phyloP scores from a whole-genome alignment of 139 green algal genomes.

The Chlorella sp. region DNA sequence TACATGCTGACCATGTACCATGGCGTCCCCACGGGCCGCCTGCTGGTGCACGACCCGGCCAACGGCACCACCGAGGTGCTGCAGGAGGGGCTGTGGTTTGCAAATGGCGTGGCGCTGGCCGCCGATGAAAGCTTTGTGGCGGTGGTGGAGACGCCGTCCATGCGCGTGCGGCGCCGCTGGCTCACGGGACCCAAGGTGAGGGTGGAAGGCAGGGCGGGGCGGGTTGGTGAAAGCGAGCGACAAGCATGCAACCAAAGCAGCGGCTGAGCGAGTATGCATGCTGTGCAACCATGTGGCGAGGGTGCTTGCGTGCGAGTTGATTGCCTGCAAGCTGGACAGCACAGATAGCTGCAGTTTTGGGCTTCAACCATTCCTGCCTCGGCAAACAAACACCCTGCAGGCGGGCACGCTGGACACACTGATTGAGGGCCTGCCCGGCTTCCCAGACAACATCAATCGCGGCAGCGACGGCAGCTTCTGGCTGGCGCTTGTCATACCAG shows the following conservation, averaged over 20 bases:
- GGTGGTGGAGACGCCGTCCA: constrained; percentile 44
- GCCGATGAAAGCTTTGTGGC: constrained; percentile 42
- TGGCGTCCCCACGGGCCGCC: constrained; percentile 47
- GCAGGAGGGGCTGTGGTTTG: constrained; percentile 46
- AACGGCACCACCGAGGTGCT: constrained; percentile 35
- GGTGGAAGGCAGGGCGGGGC: neutral
- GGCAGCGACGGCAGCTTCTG: constrained; percentile 64
- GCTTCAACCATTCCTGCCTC: too few species aligned
- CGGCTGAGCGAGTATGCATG: too few species aligned
- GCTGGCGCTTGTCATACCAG: constrained; percentile 50
- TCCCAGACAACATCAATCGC: constrained; percentile 71
- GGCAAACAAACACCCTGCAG: constrained; percentile 26
- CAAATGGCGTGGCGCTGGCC: constrained; percentile 53
- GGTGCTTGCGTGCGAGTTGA: neutral
- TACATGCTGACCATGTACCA: constrained; percentile 50
- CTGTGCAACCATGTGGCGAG: too few species aligned
- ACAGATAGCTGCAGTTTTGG: too few species aligned
- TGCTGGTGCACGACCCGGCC: constrained; percentile 44
- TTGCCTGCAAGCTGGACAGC: neutral
- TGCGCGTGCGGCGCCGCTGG: constrained; percentile 61
- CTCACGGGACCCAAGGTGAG: constrained; percentile 66
- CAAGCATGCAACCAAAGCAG: too few species aligned
- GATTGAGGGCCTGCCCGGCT: constrained; percentile 72
- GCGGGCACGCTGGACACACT: constrained; percentile 62
- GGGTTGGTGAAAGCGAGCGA: neutral